Percentiles rank a stretch among this genome's conserved stretches.
Evolutionary conservation across 495 filamentous ascomycete species (phyloP).

Genomic region (Xylaria curta): DNA sequence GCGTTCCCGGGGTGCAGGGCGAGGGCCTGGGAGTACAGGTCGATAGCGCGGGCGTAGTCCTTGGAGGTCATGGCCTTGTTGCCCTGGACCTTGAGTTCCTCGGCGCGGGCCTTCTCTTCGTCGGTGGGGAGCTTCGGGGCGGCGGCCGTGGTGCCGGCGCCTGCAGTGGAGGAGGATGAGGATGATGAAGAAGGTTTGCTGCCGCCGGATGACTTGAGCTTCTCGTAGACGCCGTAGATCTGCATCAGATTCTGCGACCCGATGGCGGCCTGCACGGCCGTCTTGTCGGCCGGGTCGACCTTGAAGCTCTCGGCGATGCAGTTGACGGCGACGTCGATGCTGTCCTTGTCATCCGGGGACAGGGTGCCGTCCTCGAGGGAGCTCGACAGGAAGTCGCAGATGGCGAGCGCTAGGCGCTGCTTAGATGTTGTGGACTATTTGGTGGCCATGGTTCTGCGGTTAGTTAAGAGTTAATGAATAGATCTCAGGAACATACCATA

Average conservation of each 20-base stretch:
- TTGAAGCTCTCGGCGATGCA: slow-evolving; percentile 96
- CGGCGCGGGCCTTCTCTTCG: slow-evolving; percentile 74
- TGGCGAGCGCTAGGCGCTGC: slow-evolving; percentile 95
- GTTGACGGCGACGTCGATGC: slow-evolving; percentile 87
- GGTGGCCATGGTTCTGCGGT: background rate
- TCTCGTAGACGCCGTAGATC: slow-evolving; percentile 97
- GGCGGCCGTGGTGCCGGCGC: slow-evolving; percentile 37
- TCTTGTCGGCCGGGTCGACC: slow-evolving; percentile 79
- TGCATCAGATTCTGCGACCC: slow-evolving; percentile 82
- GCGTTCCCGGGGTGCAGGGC: slow-evolving; percentile 82
- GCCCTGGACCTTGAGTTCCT: slow-evolving; percentile 86
- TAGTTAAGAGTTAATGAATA: background rate
- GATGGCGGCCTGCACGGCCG: slow-evolving; percentile 76
- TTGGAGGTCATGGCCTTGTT: slow-evolving; percentile 93
- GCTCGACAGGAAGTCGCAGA: slow-evolving; percentile 89
- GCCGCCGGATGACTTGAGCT: slow-evolving; percentile 65
- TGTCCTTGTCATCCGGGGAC: slow-evolving; percentile 83
- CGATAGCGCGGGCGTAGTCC: slow-evolving; percentile 82
- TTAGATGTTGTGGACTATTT: slow-evolving; percentile 68
- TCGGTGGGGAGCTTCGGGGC: slow-evolving; percentile 51
- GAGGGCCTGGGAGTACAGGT: slow-evolving; percentile 84
- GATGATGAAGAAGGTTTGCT: slow-evolving; percentile 35
- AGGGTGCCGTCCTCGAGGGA: slow-evolving; percentile 90
- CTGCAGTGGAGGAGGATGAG: slow-evolving; percentile 38
- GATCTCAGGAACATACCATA: slow-evolving; percentile 4